A percentile compares a stretch with the other conserved stretches of the same genome.
Evolutionary conservation across 225 moss, liverwort and hornwort genomes (phyloP).

Genomic region (Ulota crispa): DNA sequence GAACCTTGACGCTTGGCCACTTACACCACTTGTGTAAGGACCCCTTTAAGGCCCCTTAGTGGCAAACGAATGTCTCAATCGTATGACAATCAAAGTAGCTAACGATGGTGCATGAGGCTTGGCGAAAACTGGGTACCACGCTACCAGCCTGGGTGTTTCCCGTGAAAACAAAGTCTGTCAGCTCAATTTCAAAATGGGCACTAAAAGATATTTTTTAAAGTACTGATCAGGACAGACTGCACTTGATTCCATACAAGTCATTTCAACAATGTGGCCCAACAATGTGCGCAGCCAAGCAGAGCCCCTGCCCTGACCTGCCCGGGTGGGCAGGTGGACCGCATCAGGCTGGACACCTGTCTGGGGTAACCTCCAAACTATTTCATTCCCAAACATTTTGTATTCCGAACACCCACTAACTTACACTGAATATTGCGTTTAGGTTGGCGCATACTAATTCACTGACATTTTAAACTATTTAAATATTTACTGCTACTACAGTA

Average conservation of each 20-base stretch:
- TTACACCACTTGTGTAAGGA: too few species aligned
- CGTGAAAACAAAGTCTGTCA: background rate
- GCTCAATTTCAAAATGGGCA: background rate
- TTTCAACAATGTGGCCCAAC: background rate
- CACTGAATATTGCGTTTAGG: too few species aligned
- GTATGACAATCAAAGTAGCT: background rate
- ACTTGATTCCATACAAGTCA: slow-evolving; percentile 16
- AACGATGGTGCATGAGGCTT: background rate
- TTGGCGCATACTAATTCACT: too few species aligned
- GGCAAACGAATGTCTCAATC: background rate
- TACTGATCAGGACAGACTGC: slow-evolving; percentile 18
- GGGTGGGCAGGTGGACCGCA: too few species aligned
- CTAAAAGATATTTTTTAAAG: background rate
- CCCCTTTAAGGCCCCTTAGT: too few species aligned
- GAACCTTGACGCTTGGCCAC: too few species aligned
- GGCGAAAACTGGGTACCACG: background rate
- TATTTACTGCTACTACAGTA: too few species aligned
- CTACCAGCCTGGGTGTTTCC: background rate
- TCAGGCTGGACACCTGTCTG: too few species aligned
- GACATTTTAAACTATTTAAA: too few species aligned
- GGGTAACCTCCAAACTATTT: too few species aligned
- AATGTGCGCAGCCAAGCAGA: background rate
- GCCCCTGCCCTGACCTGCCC: too few species aligned
- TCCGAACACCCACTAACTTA: background rate
- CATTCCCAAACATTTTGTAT: background rate